phyloP scores from a whole-genome alignment of 768 basidiomycete species.

The Coprinellus aureogranulatus region DNA sequence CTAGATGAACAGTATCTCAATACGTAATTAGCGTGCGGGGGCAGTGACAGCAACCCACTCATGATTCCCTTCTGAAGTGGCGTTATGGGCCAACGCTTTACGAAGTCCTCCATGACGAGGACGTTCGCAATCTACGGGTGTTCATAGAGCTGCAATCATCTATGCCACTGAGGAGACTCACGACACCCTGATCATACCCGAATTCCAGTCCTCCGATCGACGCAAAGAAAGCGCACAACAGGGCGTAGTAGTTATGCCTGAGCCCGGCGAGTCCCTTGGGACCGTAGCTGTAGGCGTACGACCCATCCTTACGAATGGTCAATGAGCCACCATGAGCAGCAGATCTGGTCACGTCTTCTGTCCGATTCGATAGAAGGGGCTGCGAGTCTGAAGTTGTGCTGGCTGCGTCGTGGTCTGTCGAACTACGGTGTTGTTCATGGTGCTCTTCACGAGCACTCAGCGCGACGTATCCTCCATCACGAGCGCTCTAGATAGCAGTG shows the following conservation, averaged over 20 bases:
- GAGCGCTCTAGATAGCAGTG: neutral
- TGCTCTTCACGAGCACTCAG: conserved; percentile 1
- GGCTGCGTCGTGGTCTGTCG: neutral
- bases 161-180: conserved; percentile 18
- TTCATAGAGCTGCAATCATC: neutral
- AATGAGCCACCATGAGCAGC: conserved; percentile 28
- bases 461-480: conserved; percentile 9
- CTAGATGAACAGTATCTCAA: conserved; percentile 32
- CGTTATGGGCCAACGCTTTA: conserved; percentile 63
- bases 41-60: conserved; percentile 62
- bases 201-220: conserved; percentile 77
- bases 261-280: conserved; percentile 67
- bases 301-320: conserved; percentile 32
- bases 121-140: conserved; percentile 69
- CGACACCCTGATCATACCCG: conserved; percentile 82
- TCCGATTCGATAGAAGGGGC: neutral
- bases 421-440: neutral
- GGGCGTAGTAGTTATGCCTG: conserved; percentile 59
- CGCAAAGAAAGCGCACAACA: conserved; percentile 70
- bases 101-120: conserved; percentile 77
- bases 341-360: neutral
- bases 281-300: conserved; percentile 71
- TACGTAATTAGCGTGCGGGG: too few relatives aligned
- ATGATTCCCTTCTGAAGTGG: conserved; percentile 73
- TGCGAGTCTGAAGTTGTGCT: neutral